Conservation (phyloP, 768 basidiomycete genomes). For the Termitomyces bulborhizus region DNA sequence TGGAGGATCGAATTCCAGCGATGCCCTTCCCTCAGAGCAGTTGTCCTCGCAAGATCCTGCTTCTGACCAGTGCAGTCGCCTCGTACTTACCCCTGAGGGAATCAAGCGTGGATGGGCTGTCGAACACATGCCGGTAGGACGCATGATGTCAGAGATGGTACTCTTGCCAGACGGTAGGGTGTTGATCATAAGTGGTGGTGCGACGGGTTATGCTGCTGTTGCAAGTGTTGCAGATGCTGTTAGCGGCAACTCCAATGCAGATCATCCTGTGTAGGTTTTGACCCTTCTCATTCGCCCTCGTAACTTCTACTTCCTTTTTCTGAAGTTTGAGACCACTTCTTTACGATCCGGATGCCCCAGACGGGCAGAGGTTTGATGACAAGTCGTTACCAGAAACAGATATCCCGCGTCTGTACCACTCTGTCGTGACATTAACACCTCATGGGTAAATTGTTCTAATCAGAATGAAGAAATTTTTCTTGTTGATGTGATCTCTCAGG, state of each 20-base stretch:
- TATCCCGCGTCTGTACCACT: constrained; percentile 59
- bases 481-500: not conserved
- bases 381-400: constrained; percentile 34
- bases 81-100: constrained; percentile 34
- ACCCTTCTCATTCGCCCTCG: not conserved
- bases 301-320: constrained; percentile 17
- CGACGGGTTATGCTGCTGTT: constrained; percentile 7
- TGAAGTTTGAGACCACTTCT: constrained; percentile 33
- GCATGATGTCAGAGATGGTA: constrained; percentile 17
- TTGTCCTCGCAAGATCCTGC: constrained; percentile 35
- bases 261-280: constrained; percentile 21
- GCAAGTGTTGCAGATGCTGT: constrained; percentile 21
- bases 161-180: constrained; percentile 5
- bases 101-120: constrained; percentile 39
- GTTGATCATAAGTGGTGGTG: constrained; percentile 3
- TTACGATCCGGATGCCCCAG: constrained; percentile 37
- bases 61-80: constrained; percentile 34
- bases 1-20: constrained; percentile 33
- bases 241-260: constrained; percentile 29
- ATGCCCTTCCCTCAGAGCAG: constrained; percentile 20
- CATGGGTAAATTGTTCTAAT: constrained; percentile 36
- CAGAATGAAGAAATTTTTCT: constrained; percentile 15
- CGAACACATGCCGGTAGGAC: constrained; percentile 35
- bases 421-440: constrained; percentile 48
- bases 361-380: constrained; percentile 42